Conservation (phyloP, 805 yeast species). For the Ogataea chonburiensis region DNA sequence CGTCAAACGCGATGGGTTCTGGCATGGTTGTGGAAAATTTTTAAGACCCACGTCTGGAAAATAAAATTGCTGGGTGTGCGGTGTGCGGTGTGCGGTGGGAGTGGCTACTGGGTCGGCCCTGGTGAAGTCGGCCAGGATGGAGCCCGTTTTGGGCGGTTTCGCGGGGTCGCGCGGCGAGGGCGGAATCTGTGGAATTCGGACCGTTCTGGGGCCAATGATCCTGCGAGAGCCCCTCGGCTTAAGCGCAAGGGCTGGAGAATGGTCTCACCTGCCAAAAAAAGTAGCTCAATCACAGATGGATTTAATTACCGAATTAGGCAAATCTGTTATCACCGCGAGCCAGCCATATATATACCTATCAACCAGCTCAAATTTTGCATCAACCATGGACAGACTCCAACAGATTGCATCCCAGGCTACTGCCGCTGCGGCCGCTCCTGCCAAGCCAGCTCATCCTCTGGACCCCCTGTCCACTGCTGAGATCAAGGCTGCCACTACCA, state of each 20-base stretch:
- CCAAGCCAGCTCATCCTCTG: conserved; percentile 61
- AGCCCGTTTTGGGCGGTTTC: too few relatives aligned
- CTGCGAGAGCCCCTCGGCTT: too few relatives aligned
- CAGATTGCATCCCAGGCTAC: conserved; percentile 64
- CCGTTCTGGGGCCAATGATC: too few relatives aligned
- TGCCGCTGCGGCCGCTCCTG: conserved; percentile 52
- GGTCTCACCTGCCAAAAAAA: conserved; percentile 14
- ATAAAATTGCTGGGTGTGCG: neutral
- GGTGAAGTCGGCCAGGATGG: too few relatives aligned
- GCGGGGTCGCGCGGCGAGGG: too few relatives aligned
- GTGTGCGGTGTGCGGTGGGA: conserved; percentile 2
- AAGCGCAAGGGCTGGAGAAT: neutral
- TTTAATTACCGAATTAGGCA: conserved; percentile 16
- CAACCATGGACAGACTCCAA: conserved; percentile 59
- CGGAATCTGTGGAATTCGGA: too few relatives aligned
- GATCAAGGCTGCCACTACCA: conserved; percentile 54
- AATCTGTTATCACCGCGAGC: conserved; percentile 8
- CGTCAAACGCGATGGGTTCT: conserved; percentile 30
- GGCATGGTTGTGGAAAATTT: conserved; percentile 19
- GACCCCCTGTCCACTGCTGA: conserved; percentile 70
- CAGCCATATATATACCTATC: conserved; percentile 4
- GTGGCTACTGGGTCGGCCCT: too few relatives aligned
- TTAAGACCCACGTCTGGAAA: neutral
- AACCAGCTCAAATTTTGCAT: neutral
- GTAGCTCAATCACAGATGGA: conserved; percentile 14